Base-by-base conservation (phyloP, 768 basidiomycete genomes). In the Collybiopsis confluens region DNA sequence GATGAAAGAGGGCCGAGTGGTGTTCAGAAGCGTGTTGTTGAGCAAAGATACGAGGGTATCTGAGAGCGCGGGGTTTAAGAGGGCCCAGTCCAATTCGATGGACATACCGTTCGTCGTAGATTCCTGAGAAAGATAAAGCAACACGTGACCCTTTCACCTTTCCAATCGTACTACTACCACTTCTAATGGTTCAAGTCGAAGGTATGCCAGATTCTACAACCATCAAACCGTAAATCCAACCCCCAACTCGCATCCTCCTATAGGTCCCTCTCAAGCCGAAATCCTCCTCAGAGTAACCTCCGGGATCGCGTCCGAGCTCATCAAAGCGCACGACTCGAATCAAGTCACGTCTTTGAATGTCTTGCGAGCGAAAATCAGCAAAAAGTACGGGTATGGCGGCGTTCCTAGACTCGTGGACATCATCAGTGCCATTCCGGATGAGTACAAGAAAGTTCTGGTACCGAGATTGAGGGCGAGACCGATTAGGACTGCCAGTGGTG, bases 401-500 rank as follows among this genome's bases (percentile, higher is more conserved):
- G 88, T 96, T 0, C 97, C 97, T 0, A 72, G 97, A 43, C 79
- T 99, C 18, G 96, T 98, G 42, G 97, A 99, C 68, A 98, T 99
- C 63, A 93, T 99, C 70, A 92, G 92, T 58, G 97, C 97, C 35
- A 96, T 98, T 46, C 97, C 97, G 16, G 95, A 98, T 67, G 95
- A 97, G 51, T 93, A 95, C 73, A 94, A 94, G 71, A 92, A 92
- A 61, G 88, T 88, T 5, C 70, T 99, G 20, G 68, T 98, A 50
- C 93, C 94, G 2, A 93, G 88, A 67, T 72, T 99, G 56, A 88
- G 85, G 59, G 96, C 97, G 18, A 82, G 97, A 59, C 97, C 97
- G 18, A 93, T 99, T 51, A 75, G 97, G 58, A 98, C 96, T 3
- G 97, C 97, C 7, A 96, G 93, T 70, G 96, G 97, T 55, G 95